Evolutionary conservation across 306 rosid species (phyloP).

Genomic region (Echinosophora koreensis): DNA sequence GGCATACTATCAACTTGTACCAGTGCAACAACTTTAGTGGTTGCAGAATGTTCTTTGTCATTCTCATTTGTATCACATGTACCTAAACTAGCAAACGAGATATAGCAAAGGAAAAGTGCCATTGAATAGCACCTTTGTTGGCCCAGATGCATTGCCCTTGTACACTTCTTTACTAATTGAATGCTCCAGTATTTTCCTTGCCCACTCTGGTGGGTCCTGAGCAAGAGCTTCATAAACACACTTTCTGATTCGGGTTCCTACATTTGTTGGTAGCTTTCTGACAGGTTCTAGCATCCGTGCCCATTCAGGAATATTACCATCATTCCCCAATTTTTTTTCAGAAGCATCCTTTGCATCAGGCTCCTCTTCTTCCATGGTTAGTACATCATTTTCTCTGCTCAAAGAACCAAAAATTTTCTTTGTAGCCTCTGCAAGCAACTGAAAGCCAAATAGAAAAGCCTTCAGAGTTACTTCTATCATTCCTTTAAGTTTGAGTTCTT

Average conservation of each 20-base stretch:
- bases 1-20: slow-evolving; percentile 10
- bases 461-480: slow-evolving; percentile 40
- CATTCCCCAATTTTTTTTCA: slow-evolving; percentile 59
- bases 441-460: slow-evolving; percentile 45
- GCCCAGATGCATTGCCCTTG: slow-evolving; percentile 99
- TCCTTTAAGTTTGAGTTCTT: slow-evolving; percentile 35
- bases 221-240: slow-evolving; percentile 89
- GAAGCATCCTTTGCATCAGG: slow-evolving; percentile 62
- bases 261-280: slow-evolving; percentile 95
- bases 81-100: background rate
- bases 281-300: slow-evolving; percentile 93
- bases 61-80: background rate
- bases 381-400: slow-evolving; percentile 62
- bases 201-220: slow-evolving; percentile 96
- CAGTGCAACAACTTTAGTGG: slow-evolving; percentile 19
- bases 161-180: slow-evolving; percentile 97
- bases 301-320: slow-evolving; percentile 86
- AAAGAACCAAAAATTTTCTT: slow-evolving; percentile 81
- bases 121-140: slow-evolving; percentile 82
- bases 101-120: slow-evolving; percentile 41
- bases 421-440: slow-evolving; percentile 96
- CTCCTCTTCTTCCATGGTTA: slow-evolving; percentile 84
- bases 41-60: slow-evolving; percentile 16
- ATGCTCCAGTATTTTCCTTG: slow-evolving; percentile 75
- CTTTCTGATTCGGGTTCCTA: slow-evolving; percentile 96